Evolutionary conservation across 2,329 filamentous ascomycete genomes (phyloP).

Genomic region (Xylaria hypoxylon): DNA sequence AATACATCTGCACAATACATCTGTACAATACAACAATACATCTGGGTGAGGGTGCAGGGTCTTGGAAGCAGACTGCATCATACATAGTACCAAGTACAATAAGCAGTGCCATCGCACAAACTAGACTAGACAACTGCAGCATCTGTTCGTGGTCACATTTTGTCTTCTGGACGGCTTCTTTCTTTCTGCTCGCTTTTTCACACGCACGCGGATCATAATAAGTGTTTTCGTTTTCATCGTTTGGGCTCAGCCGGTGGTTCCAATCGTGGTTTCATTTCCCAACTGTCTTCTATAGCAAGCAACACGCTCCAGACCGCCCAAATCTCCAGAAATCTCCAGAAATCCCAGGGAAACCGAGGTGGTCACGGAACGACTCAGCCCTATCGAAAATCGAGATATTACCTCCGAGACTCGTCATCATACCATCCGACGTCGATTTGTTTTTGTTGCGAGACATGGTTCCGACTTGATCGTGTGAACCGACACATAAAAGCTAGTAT

Average conservation of each 20-base stretch:
- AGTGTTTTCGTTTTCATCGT: conserved; percentile 44
- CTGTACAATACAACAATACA: no score
- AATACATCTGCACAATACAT: no score
- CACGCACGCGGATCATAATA: conserved; percentile 43
- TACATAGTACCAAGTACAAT: no score
- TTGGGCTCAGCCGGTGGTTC: conserved; percentile 34
- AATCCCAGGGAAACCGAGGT: conserved; percentile 13
- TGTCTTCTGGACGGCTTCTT: conserved; percentile 38
- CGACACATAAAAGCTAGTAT: conserved; percentile 28
- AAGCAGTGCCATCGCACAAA: conserved; percentile 44
- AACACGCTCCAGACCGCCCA: not conserved
- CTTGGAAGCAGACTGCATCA: conserved; percentile 31
- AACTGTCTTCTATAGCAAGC: conserved; percentile 1
- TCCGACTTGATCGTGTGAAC: conserved; percentile 24
- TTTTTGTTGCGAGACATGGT: conserved; percentile 32
- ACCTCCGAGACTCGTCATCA: conserved; percentile 38
- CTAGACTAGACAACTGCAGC: conserved; percentile 31
- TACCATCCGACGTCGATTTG: conserved; percentile 28
- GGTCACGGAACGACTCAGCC: conserved; percentile 38
- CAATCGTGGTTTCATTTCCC: conserved; percentile 19
- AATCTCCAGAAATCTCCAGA: conserved; percentile 8
- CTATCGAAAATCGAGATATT: conserved; percentile 38
- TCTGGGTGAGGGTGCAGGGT: conserved; percentile 26
- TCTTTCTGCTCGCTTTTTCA: conserved; percentile 42
- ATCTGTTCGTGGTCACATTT: conserved; percentile 43